Conservation (phyloP, 2,329 filamentous ascomycete species). For the Alternaria sp. region DNA sequence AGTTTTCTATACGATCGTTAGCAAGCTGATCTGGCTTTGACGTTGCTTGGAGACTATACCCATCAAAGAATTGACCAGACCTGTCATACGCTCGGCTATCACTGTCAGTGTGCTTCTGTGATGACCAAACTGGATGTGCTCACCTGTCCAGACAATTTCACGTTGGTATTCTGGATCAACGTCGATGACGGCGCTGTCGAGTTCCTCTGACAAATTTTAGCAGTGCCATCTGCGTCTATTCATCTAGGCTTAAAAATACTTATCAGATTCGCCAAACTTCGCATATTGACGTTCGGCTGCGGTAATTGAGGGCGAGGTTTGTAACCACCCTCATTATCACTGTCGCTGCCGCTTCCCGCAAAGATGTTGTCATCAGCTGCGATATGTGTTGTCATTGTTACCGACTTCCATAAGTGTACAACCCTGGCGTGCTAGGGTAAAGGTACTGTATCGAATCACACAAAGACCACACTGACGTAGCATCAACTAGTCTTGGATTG, state of each 20-base stretch:
- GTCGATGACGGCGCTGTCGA: conserved; percentile 43
- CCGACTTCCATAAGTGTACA: conserved; percentile 17
- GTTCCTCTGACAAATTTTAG: conserved; percentile 25
- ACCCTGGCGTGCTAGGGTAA: background rate
- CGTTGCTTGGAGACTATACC: conserved; percentile 24
- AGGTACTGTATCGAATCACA: background rate
- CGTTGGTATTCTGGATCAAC: conserved; percentile 59
- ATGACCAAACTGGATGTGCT: conserved; percentile 1
- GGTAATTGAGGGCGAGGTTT: conserved; percentile 36
- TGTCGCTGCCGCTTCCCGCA: conserved; percentile 2
- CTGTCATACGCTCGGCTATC: conserved; percentile 44
- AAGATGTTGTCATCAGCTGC: background rate
- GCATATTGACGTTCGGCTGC: conserved; percentile 26
- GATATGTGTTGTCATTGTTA: background rate
- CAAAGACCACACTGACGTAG: background rate
- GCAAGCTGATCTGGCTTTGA: background rate
- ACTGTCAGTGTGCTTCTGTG: conserved; percentile 3
- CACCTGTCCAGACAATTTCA: conserved; percentile 56
- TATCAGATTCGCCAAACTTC: conserved; percentile 33
- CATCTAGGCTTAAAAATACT: conserved; percentile 26
- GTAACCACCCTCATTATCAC: conserved; percentile 21
- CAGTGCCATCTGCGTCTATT: background rate
- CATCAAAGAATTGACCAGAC: conserved; percentile 47
- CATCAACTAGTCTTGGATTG: background rate
- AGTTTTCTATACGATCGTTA: conserved; percentile 39